phyloP scores from a whole-genome alignment of 495 filamentous ascomycete species.

The Penicillium atrosanguineum region DNA sequence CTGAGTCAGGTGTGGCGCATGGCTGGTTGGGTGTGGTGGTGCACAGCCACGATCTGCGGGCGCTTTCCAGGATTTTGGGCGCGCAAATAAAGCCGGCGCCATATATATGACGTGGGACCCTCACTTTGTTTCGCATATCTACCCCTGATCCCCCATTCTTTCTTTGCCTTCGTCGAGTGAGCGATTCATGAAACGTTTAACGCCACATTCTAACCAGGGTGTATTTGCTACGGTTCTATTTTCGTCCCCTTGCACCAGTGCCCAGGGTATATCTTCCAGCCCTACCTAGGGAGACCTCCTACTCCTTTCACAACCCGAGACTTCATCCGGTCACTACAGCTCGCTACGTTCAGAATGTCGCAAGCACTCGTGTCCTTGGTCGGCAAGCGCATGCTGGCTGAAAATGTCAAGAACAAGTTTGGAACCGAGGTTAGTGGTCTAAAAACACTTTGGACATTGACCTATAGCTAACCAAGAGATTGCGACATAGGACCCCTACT shows the following conservation, averaged over 20 bases:
- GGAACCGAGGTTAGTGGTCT: constrained; percentile 57
- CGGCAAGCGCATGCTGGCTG: constrained; percentile 64
- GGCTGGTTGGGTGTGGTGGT: constrained; percentile 3
- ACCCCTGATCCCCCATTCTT: not conserved
- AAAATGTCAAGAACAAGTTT: constrained; percentile 63
- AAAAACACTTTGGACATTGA: not conserved
- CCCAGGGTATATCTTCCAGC: constrained; percentile 13
- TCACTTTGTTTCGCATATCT: not conserved
- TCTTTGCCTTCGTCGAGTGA: not conserved
- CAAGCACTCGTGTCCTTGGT: constrained; percentile 53
- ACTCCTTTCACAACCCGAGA: not conserved
- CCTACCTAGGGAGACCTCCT: not conserved
- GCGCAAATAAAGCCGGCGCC: not conserved
- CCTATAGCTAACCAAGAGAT: constrained; percentile 2
- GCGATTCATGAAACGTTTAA: constrained; percentile 15
- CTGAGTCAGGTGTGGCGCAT: constrained; percentile 14
- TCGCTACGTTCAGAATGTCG: constrained; percentile 43
- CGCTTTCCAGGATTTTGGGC: constrained; percentile 11
- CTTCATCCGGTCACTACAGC: not conserved
- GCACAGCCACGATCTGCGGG: constrained; percentile 5
- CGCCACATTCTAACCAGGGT: constrained; percentile 5
- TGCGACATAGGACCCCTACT: constrained; percentile 62
- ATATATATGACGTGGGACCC: constrained; percentile 16
- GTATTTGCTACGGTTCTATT: constrained; percentile 13
- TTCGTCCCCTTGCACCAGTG: constrained; percentile 11